Conservation (phyloP, 2,329 filamentous ascomycete genomes). For the Bertia moriformis region DNA sequence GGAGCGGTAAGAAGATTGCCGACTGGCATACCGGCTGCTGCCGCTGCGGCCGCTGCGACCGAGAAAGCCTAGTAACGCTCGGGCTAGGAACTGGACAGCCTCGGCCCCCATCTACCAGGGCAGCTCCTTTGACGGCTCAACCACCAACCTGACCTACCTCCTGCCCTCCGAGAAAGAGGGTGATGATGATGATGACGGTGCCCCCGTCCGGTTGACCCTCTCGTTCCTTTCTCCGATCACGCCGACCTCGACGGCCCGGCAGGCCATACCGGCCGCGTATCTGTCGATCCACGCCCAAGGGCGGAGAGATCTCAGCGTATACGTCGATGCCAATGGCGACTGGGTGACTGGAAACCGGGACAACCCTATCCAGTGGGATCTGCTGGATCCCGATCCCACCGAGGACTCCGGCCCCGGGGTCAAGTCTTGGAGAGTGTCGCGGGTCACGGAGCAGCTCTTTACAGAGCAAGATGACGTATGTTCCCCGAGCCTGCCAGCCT, state of each 20-base stretch:
- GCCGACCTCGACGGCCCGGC: conserved; percentile 64
- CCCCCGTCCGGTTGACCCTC: conserved; percentile 21
- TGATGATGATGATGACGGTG: too few species aligned
- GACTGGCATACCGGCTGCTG: too few species aligned
- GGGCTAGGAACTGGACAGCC: conserved; percentile 24
- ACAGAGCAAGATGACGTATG: conserved; percentile 52
- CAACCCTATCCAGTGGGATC: conserved; percentile 56
- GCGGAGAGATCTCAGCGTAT: conserved; percentile 45
- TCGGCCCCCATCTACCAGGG: conserved; percentile 26
- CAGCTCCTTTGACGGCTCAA: conserved; percentile 30
- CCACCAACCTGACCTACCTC: conserved; percentile 32
- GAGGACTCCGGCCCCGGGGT: conserved; percentile 23
- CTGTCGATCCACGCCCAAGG: conserved; percentile 58
- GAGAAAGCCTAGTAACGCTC: too few species aligned
- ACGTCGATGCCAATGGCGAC: conserved; percentile 58
- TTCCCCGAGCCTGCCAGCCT: too few species aligned
- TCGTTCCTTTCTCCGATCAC: conserved; percentile 64
- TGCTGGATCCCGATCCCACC: conserved; percentile 28
- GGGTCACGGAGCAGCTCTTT: conserved; percentile 50
- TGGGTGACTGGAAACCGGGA: conserved; percentile 69
- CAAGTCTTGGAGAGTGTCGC: conserved; percentile 54
- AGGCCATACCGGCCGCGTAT: conserved; percentile 75
- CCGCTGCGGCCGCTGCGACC: too few species aligned
- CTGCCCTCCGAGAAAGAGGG: conserved; percentile 5
- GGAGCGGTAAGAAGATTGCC: conserved; percentile 2